Evolutionary conservation across 768 basidiomycete species (phyloP).

Genomic region (Podaxis sp.): DNA sequence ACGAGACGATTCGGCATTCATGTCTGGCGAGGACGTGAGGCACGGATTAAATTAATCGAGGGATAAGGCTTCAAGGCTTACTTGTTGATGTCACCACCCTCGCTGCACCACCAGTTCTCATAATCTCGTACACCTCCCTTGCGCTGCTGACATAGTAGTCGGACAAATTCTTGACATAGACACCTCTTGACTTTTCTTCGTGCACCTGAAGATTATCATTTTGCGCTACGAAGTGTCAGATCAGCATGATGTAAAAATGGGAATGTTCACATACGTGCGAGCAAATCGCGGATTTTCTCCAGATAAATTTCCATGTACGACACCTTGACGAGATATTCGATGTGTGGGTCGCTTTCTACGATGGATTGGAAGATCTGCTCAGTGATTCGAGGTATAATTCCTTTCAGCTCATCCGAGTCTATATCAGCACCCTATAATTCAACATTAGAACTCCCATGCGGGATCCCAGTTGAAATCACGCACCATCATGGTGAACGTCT

Average conservation of each 20-base stretch:
- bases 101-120: conserved; percentile 92
- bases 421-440: conserved; percentile 87
- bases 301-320: conserved; percentile 99
- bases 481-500: conserved; percentile 99
- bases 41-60: neutral
- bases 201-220: conserved; percentile 99
- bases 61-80: conserved; percentile 38
- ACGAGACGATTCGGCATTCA: conserved; percentile 99
- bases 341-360: conserved; percentile 88
- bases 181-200: conserved; percentile 96
- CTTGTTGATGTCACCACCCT: conserved; percentile 94
- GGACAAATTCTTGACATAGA: conserved; percentile 96
- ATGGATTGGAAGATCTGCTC: conserved; percentile 99
- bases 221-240: conserved; percentile 56
- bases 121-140: conserved; percentile 96
- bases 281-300: conserved; percentile 91
- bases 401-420: conserved; percentile 89
- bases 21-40: conserved; percentile 55
- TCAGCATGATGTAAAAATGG: neutral
- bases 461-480: conserved; percentile 6
- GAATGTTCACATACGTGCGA: conserved; percentile 73
- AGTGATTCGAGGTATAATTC: conserved; percentile 96
- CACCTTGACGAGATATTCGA: conserved; percentile 99
- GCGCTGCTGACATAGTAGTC: conserved; percentile 98
- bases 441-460: neutral